Evolutionary conservation across 257 asterid genomes (phyloP).

Genomic region (Nicotiana obtusifolia): DNA sequence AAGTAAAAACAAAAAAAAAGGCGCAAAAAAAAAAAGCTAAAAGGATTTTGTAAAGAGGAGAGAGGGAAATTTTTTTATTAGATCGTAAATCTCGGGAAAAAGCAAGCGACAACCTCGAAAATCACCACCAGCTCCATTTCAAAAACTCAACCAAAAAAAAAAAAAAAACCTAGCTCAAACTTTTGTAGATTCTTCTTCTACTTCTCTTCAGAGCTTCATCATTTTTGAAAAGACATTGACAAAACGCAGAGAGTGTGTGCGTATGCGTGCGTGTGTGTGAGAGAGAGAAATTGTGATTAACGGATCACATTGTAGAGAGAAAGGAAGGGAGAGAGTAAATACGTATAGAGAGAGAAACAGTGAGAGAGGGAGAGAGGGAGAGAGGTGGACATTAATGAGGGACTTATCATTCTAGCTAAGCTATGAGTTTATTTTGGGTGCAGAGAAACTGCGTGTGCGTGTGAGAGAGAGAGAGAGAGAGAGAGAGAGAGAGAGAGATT

Average conservation of each 20-base stretch:
- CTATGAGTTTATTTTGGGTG: no score
- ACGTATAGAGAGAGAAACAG: conserved; percentile 22
- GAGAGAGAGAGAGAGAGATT: conserved; percentile 7
- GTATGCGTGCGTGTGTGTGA: conserved; percentile 13
- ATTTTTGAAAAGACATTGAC: conserved; percentile 9
- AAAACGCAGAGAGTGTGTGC: not conserved
- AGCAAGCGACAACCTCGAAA: conserved; percentile 50
- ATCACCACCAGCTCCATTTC: conserved; percentile 22
- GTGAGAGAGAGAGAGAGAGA: not conserved
- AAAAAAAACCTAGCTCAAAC: conserved; percentile 12
- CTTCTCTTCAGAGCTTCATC: conserved; percentile 30
- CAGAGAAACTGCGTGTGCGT: not conserved
- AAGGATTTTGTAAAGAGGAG: conserved; percentile 22
- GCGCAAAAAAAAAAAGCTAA: not conserved
- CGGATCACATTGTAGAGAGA: conserved; percentile 27
- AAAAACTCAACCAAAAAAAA: not conserved
- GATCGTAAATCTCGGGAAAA: conserved; percentile 55
- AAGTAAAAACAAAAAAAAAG: not conserved
- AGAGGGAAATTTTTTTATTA: conserved; percentile 19
- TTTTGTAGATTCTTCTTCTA: not conserved
- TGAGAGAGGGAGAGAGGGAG: conserved; percentile 12
- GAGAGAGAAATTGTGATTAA: conserved; percentile 2
- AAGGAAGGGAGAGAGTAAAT: conserved; percentile 1
- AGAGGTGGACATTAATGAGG: conserved; percentile 22
- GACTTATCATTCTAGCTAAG: not conserved